These are phyloP conservation scores for Rehmannia glutinosa DNA, from an alignment of 257 asterid genomes.

Conservation along the genomic window DNA sequence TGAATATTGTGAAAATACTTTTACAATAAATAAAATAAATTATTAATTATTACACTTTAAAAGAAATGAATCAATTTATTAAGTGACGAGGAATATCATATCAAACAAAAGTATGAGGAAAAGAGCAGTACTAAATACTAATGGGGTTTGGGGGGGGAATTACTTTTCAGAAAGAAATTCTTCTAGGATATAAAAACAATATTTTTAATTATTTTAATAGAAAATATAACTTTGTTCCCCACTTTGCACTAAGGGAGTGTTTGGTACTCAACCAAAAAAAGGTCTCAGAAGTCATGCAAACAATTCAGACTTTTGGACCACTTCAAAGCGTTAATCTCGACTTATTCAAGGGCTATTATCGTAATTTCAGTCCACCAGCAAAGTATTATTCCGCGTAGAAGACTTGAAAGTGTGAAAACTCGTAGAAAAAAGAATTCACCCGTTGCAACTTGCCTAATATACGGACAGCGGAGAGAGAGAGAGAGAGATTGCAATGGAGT, in stretches of 20 bases:
- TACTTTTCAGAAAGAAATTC: neutral
- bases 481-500: constrained; percentile 29
- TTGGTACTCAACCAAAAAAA: too few species aligned
- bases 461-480: constrained; percentile 12
- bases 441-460: constrained; percentile 53
- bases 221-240: too few species aligned
- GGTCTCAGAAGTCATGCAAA: constrained; percentile 12
- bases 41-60: neutral
- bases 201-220: too few species aligned
- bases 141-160: neutral
- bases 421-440: constrained; percentile 48
- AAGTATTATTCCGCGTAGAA: constrained; percentile 29
- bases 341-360: constrained; percentile 17
- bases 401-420: constrained; percentile 21
- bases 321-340: constrained; percentile 14
- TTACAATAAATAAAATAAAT: neutral
- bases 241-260: too few species aligned
- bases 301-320: constrained; percentile 21
- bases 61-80: neutral
- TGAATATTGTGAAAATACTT: neutral
- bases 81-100: neutral
- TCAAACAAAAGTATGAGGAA: neutral
- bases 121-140: neutral
- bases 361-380: constrained; percentile 12
- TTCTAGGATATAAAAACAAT: neutral